A percentile compares a stretch with the other conserved stretches of the same genome.
phyloP scores from a whole-genome alignment of 257 asterid genomes.

The Ophiorrhiza pumila region DNA sequence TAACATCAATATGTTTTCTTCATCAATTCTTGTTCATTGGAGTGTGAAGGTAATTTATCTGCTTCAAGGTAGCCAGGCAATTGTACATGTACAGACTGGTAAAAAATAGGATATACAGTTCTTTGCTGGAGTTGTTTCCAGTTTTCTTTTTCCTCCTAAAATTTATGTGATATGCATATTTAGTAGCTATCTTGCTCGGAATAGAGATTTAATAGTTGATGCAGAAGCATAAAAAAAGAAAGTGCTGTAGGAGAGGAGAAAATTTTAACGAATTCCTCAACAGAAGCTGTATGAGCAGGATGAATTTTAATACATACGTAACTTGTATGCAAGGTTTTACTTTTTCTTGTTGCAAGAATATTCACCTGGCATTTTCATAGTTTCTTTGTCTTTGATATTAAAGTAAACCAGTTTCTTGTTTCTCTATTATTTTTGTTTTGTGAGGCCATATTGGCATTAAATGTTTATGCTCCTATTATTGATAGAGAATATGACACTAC shows the following conservation, averaged over 20 bases:
- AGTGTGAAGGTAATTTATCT: too few species aligned
- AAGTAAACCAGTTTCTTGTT: neutral
- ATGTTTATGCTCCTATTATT: neutral
- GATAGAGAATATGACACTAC: too few species aligned
- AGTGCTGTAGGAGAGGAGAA: neutral
- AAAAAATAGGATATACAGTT: neutral
- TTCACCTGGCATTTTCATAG: neutral
- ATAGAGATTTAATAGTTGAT: neutral
- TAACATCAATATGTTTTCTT: too few species aligned
- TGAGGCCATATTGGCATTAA: neutral
- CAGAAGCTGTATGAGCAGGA: neutral
- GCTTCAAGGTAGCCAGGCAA: too few species aligned
- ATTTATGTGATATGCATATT: neutral
- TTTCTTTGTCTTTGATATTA: neutral
- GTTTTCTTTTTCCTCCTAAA: neutral
- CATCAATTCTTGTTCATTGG: too few species aligned
- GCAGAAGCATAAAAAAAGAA: neutral
- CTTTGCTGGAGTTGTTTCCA: neutral
- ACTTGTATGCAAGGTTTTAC: neutral
- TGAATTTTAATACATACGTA: too few species aligned
- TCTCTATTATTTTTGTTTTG: too few species aligned
- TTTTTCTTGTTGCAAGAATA: neutral
- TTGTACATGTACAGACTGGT: neutral
- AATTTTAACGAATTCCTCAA: neutral
- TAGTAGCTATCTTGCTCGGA: neutral